A percentile compares a stretch with the other conserved stretches of the same genome.
Evolutionary conservation across 164 flowering plant species (phyloP).

Genomic region (Tetracentron sinense): DNA sequence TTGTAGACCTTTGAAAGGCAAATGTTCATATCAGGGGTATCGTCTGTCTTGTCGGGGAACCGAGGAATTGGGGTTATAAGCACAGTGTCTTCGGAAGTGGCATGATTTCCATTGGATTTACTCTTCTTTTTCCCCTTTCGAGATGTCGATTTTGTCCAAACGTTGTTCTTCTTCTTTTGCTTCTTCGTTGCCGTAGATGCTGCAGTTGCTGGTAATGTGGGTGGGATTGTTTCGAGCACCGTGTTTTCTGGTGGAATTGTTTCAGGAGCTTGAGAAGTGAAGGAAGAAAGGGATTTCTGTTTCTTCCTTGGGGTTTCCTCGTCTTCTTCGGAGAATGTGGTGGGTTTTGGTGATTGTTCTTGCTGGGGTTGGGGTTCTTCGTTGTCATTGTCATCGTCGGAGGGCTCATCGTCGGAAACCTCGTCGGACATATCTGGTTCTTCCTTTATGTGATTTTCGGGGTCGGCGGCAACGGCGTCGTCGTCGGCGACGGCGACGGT

Average conservation of each 20-base stretch:
- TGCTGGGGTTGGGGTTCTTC: conserved; percentile 8
- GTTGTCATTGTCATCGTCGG: conserved; percentile 22
- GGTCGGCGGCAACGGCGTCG: neutral
- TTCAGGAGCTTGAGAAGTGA: conserved; percentile 9
- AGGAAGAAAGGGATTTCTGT: conserved; percentile 36
- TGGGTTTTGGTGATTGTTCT: conserved; percentile 24
- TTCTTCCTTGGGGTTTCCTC: conserved; percentile 51
- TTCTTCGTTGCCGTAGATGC: conserved; percentile 34
- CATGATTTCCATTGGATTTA: conserved; percentile 31
- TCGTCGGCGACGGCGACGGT: conserved; percentile 9
- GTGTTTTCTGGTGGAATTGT: neutral
- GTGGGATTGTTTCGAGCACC: neutral
- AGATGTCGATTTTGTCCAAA: conserved; percentile 68
- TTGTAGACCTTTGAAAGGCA: conserved; percentile 84
- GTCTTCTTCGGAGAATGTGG: conserved; percentile 16
- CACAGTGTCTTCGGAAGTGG: conserved; percentile 41
- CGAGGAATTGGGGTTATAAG: conserved; percentile 62
- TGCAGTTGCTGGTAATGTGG: neutral
- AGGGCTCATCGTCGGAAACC: conserved; percentile 34
- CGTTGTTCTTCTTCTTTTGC: conserved; percentile 60
- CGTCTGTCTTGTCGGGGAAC: conserved; percentile 76
- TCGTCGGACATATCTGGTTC: conserved; percentile 35
- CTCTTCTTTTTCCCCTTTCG: conserved; percentile 73
- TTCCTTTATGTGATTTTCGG: conserved; percentile 12
- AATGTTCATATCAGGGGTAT: conserved; percentile 50